Base-by-base conservation (phyloP, 2,329 filamentous ascomycete genomes). In the Talaromyces islandicus region DNA sequence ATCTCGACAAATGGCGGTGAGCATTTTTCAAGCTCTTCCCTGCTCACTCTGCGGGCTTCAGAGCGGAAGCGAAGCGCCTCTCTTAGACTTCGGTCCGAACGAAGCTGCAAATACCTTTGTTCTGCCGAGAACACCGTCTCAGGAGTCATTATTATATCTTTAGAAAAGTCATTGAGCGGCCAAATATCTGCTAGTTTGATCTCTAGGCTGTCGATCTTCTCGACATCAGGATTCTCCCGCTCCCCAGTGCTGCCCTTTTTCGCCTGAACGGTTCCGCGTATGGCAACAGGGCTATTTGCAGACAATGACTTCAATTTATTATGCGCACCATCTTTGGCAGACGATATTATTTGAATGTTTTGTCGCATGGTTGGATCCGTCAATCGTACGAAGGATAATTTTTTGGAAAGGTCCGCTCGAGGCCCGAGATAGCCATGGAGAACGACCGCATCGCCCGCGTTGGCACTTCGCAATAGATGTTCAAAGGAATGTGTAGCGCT, bases 21-120 rank as follows among this genome's bases (percentile, higher is more conserved):
- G 27, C 81, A 79, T 5, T 79, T 72, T 17, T 81, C 78, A 32
- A 92, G 77, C 59, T 83, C 80, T 9, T 80, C 69, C 52, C 82
- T 80, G 63, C 80, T 85, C 32, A 80, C 75, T 60, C 80, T 80
- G 4, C 78, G 80, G 4, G 88, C 80, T 64, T 80, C 78, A 25
- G 85, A 81, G n/a, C 95, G 85, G 64, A 93, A 88, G 0, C 79
- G 72, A 2, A 99, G 80, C 4, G 92, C 85, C 1, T 88, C 76
- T 24, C 85, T 84, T 4, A 97, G 78, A 21, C 83, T 76, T 7
- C 77, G 72, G 59, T 92, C 87, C 58, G 90, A 93, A 30, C 92
- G 87, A 51, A 99, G 81, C 67, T 97, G 92, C 19, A 97, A 77
- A 73, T 97, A 90, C 24, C 94, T 86, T 60, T 89, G 83, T 54